Base-by-base conservation (phyloP, 805 yeast genomes). In the Martiniozyma abietophila region DNA sequence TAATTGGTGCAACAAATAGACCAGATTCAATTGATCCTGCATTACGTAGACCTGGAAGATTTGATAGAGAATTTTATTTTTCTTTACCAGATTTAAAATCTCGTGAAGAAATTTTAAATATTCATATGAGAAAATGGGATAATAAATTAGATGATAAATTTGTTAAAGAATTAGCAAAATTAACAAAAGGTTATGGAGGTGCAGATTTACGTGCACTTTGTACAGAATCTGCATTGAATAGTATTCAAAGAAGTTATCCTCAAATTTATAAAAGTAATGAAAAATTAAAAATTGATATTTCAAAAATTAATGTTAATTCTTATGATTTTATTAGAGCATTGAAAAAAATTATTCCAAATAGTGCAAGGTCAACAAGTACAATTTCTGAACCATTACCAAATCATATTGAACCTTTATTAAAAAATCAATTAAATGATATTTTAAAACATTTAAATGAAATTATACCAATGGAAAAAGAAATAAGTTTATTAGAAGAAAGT, bases 1-100 rank as follows among this genome's bases (percentile, higher is more conserved):
- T 92, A 3, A 88, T 92, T 47, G 98, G 98, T 39, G 98, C 98
- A 1, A 92, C 98, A 0, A 92, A 92, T 59, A 67, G 98, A 51
- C 98, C 98, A 0, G 97, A 92, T 59, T 82, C 96, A 0, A 83
- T 92, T n/a, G 98, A 92, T 58, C 96, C 98, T 1, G 98, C 98
- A 0, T 65, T 92, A 39, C 71, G 98, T 51, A 71, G 98, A 48
- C 98, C 98, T 0, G 98, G 98, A 2, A 70, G 98, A 56, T 92
- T 92, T 50, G 98, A 92, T 54, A 71, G 98, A 44, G 98, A 92
- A 54, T 92, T 92, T 54, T 92, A 83, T 56, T 92, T 92, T 65
- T 95, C 97, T 4, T 62, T 92, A 35, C 98, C 98, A 1, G 94
- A 85, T 50, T 48, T 71, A 5, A 69, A 71, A 20, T 85, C 96